Percentiles rank a stretch among this genome's conserved stretches.
phyloP scores from a whole-genome alignment of 208 protist genomes.

The Trypanosoma mega region DNA sequence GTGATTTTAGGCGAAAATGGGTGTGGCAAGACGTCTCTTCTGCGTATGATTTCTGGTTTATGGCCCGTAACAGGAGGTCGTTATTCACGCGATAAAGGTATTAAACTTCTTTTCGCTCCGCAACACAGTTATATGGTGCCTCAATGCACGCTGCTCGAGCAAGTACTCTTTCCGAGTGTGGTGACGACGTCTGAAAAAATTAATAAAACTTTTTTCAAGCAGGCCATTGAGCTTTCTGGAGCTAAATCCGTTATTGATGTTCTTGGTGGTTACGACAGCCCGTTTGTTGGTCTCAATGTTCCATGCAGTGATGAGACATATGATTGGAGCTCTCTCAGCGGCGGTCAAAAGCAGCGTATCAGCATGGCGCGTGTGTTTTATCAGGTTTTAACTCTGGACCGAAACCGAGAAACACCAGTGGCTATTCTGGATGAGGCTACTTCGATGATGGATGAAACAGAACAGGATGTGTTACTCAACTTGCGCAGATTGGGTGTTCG shows the following conservation, averaged over 20 bases:
- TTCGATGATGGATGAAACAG: constrained; percentile 88
- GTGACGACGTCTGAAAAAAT: constrained; percentile 25
- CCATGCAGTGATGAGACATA: constrained; percentile 54
- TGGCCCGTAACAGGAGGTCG: constrained; percentile 62
- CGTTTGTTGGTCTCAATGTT: constrained; percentile 52
- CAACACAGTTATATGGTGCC: constrained; percentile 85
- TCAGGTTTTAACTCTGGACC: constrained; percentile 66
- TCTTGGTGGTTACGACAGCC: constrained; percentile 70
- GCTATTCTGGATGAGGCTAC: constrained; percentile 86
- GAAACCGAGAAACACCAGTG: constrained; percentile 47
- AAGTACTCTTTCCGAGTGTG: constrained; percentile 66
- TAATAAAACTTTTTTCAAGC: constrained; percentile 35
- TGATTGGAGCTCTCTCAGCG: constrained; percentile 84
- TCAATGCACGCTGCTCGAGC: constrained; percentile 81
- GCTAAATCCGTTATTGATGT: constrained; percentile 72
- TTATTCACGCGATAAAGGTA: constrained; percentile 38
- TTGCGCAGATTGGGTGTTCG: constrained; percentile 68
- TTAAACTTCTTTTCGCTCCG: constrained; percentile 66
- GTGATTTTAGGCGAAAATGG: constrained; percentile 85
- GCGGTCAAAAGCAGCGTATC: constrained; percentile 87
- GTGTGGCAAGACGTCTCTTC: constrained; percentile 83
- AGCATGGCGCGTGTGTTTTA: constrained; percentile 88
- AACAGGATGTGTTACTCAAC: constrained; percentile 80
- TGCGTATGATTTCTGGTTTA: constrained; percentile 80
- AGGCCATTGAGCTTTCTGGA: constrained; percentile 68